A percentile compares a stretch with the other conserved stretches of the same genome.
phyloP scores from a whole-genome alignment of 2,329 filamentous ascomycete genomes.

The Mycosphaerelloides madeirae region DNA sequence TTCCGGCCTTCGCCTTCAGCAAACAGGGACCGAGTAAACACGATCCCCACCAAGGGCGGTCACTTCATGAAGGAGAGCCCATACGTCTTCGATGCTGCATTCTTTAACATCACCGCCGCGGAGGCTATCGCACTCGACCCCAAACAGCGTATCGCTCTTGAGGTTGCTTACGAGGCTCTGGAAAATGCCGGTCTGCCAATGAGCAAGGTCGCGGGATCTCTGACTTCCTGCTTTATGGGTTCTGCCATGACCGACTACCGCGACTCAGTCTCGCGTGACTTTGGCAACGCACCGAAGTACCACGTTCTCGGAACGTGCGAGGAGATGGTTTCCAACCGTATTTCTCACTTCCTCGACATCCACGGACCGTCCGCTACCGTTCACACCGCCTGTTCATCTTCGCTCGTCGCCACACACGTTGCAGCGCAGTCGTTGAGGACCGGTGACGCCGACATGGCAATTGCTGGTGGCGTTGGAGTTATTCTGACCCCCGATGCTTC shows the following conservation, averaged over 20 bases:
- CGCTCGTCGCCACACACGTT: conserved; percentile 32
- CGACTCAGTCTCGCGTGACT: conserved; percentile 10
- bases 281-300: conserved; percentile 15
- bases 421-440: conserved; percentile 26
- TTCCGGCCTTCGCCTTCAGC: background rate
- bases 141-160: conserved; percentile 16
- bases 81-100: conserved; percentile 16
- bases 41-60: conserved; percentile 25
- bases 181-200: conserved; percentile 12
- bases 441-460: conserved; percentile 17
- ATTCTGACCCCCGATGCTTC: conserved; percentile 12
- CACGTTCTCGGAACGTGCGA: conserved; percentile 11
- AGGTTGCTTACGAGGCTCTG: conserved; percentile 4
- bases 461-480: conserved; percentile 21
- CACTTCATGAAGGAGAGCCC: conserved; percentile 16
- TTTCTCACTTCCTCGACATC: conserved; percentile 18
- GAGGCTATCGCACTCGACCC: conserved; percentile 22
- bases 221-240: conserved; percentile 14
- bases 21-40: background rate
- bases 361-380: conserved; percentile 16
- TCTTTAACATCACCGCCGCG: conserved; percentile 14
- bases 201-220: conserved; percentile 2
- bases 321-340: conserved; percentile 10
- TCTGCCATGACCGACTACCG: conserved; percentile 14
- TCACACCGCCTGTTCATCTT: conserved; percentile 46